Base-by-base conservation (phyloP, 495 filamentous ascomycete genomes). In the Lasiosphaeriaceae sp. region DNA sequence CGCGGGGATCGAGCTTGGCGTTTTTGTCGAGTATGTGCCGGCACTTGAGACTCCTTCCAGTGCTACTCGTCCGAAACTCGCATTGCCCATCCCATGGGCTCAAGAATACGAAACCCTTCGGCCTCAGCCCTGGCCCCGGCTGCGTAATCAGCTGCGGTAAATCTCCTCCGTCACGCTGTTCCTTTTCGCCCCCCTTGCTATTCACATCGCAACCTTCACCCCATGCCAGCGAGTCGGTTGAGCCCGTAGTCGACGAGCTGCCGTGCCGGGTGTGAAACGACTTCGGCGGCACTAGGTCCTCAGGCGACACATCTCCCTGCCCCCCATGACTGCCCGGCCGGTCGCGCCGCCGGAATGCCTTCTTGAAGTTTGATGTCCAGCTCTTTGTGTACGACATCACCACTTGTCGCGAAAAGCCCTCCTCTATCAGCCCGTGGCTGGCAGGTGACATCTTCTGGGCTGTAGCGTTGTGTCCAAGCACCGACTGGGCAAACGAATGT, bases 81-180 rank as follows among this genome's bases (percentile, higher is more conserved):
- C 92, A 96, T 23, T 77, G 79, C 17, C 90, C 89, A 52, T 89
- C 80, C 92, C 92, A 96, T 0, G 91, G 92, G n/a, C 86, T 90
- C 39, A 78, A 65, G 68, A 96, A 95, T 12, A 82, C 71, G 70
- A 86, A 89, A 7, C 75, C 77, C 45, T 74, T 75, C 11, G 77
- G 72, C 47, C 70, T 72, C 7, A 77, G 59, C 0, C 76, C 76
- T 0, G 74, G 75, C 0, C 76, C 75, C 0, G 77, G 75, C 8
- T 73, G 67, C 1, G 74, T 77, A 47, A 74, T 71, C 2, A 73
- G 49, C 3, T 71, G 57, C 11, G 59, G 57, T 3, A 62, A 52
- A 1, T 45, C 58, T 4, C 26, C 17, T n/a, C 34, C 54, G 0
- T 54, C 49, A 4, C 45, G 48, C 0, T 19, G 43, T 9, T 44